Percentiles rank a stretch among this genome's conserved stretches.
phyloP scores from a whole-genome alignment of 129 eudicot species.

The Cynara cardunculus region DNA sequence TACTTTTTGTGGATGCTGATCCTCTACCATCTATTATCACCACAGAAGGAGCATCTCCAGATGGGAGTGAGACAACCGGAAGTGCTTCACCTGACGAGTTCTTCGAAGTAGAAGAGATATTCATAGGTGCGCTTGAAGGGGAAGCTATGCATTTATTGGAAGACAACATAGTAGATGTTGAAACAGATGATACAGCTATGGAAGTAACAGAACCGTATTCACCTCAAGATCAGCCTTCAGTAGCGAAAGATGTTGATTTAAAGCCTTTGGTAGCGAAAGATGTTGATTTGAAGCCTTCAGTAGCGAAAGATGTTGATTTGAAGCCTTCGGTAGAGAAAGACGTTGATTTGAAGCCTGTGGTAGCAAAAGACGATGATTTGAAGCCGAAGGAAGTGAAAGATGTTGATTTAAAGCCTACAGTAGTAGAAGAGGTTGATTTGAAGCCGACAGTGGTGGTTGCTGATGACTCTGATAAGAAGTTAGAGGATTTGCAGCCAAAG shows the following conservation, averaged over 20 bases:
- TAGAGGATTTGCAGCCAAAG: slow-evolving; percentile 37
- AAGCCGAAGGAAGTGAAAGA: neutral
- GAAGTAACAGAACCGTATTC: slow-evolving; percentile 49
- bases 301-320: neutral
- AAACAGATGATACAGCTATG: slow-evolving; percentile 28
- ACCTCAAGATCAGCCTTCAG: slow-evolving; percentile 53
- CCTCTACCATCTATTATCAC: slow-evolving; percentile 62
- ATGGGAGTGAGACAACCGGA: slow-evolving; percentile 52
- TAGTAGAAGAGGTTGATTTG: neutral
- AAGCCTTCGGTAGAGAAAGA: neutral
- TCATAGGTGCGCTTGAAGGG: slow-evolving; percentile 51
- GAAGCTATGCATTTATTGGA: slow-evolving; percentile 34
- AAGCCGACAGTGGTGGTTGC: slow-evolving; percentile 9
- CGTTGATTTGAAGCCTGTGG: slow-evolving; percentile 7
- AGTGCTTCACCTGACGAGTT: slow-evolving; percentile 75
- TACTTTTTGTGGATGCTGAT: slow-evolving; percentile 84
- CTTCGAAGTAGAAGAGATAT: slow-evolving; percentile 89
- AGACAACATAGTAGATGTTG: slow-evolving; percentile 31
- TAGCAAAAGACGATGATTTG: neutral
- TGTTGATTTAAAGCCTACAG: neutral
- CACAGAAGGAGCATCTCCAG: slow-evolving; percentile 39
- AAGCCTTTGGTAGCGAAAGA: neutral
- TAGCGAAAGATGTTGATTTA: neutral
- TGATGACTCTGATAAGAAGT: slow-evolving; percentile 18
- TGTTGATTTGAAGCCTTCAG: slow-evolving; percentile 11